Evolutionary conservation across 169 alveolate species (phyloP), one percentile per base, ranked within the genome.

Genomic region (Cryptosporidium baileyi): DNA sequence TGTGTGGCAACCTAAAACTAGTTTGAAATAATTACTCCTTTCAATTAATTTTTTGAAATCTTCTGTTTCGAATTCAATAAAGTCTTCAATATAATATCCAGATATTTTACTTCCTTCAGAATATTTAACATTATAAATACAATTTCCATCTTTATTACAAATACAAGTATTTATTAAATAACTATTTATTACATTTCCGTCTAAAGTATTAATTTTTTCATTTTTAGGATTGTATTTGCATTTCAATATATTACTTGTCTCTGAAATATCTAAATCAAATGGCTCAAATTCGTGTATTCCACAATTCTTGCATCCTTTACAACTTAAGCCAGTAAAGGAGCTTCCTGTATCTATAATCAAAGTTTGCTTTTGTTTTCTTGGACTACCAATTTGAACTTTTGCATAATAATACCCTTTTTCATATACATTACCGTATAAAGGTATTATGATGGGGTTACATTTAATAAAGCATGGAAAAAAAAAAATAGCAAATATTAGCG

Each of bases 301-400:
- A 61, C 96, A 92, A 32, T 52, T 28, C 0, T 22, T 13, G 61
- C 97, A 94, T 38, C 67, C 80, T 30, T 59, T 52, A 79, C 97
- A 94, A 19, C 96, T 93, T 36, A 94, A 90, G 13, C 95, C 94
- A 22, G 95, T 93, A 13, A 93, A 61, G 17, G 93, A 80, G 40
- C 95, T 91, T 36, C 96, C 97, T 1, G 97, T 94, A 67, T 93
- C 97, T 24, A 93, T 67, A 26, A 94, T 93, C 36, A 91, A 89
- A 19, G 94, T 41, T 67, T 94, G 94, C 22, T 52, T 65, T 26
- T 54, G 67, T 13, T 26, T 63, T 13, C 52, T 40, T 57, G 88
- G 89, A 3, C 36, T 15, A 8, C 67, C 90, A n/a, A 52, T 57
- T 8, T 19, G 28, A 3, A 44, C 36, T 41, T 65, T 67, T 51